Base-by-base conservation (phyloP, 1,284 basidiomycete species). In the Pseudozyma hubeiensis region DNA sequence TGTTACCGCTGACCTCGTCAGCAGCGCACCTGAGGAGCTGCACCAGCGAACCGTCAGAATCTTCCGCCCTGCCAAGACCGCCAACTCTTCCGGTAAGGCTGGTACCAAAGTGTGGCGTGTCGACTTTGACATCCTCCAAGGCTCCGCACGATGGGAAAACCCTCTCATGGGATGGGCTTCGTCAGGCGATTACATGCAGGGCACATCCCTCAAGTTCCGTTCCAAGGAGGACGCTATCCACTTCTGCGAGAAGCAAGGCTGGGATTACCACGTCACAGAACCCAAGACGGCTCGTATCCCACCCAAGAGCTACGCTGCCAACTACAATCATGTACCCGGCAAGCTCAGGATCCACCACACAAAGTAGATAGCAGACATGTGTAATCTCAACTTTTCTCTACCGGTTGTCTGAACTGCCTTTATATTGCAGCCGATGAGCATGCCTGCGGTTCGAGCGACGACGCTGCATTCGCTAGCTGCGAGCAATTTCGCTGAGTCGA, bases 131-230 rank as follows among this genome's bases (percentile, higher is more conserved):
- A 91, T 91, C 63, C 87, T 98, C 17, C 90, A 90, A 74, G 93
- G 94, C 45, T 90, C 89, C 35, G 94, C 92, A 13, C 89, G 96
- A 66, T 99, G 96, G 96, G 94, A 97, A 88, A 98, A 98, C 85
- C 93, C 94, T n/a, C 86, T 99, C 79, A 99, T 99, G 93, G 96
- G 96, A 59, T 99, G 90, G 89, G 94, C 94, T 0, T 76, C 71
- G 58, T 79, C 77, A 59, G 96, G 93, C 66, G 96, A 99, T 86
- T 98, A 97, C 86, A 92, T 98, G 91, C 96, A 99, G 85, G 94
- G 92, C 33, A 93, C 93, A 3, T 90, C 91, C 16, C 80, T 98
- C 81, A 89, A 91, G 45, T 99, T 99, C 89, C 89, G 89, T 76
- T 90, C 90, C 53, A 93, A 92, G 86, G 93, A 95, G 84, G 94